phyloP scores from a whole-genome alignment of 768 basidiomycete species.

The Mycena capillaripes region DNA sequence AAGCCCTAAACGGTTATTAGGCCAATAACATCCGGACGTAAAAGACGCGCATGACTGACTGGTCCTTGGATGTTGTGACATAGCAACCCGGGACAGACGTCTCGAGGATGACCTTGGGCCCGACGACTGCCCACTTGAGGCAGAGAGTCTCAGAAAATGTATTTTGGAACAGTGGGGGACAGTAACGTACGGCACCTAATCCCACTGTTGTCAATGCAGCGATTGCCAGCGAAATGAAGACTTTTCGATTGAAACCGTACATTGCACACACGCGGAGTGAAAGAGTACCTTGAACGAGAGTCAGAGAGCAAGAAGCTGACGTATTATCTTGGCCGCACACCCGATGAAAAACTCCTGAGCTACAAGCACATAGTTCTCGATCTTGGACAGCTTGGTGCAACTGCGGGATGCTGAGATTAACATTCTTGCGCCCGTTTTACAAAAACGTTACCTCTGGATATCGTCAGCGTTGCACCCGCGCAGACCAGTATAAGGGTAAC shows the following conservation, averaged over 20 bases:
- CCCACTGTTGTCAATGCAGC: not conserved
- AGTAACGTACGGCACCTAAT: not conserved
- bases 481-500: no score
- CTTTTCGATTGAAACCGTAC: conserved; percentile 9
- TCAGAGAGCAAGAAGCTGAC: not conserved
- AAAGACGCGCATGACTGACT: not conserved
- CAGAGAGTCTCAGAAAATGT: not conserved
- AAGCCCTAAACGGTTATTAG: not conserved
- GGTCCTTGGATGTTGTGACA: not conserved
- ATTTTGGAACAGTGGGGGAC: no score
- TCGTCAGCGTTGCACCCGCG: not conserved
- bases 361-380: not conserved
- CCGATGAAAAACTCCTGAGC: conserved; percentile 3
- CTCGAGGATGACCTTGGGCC: not conserved
- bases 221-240: not conserved
- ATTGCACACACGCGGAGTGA: not conserved
- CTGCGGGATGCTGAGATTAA: not conserved
- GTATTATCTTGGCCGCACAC: not conserved
- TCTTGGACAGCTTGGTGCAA: not conserved
- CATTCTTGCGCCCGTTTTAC: not conserved
- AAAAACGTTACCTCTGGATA: not conserved
- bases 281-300: not conserved
- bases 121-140: conserved; percentile 6
- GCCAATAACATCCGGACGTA: not conserved
- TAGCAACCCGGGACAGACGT: not conserved